Percentiles rank a stretch among this genome's conserved stretches.
These are phyloP conservation scores for Termitomyces sp. DNA, from an alignment of 768 basidiomycete species.

Conservation along the genomic window DNA sequence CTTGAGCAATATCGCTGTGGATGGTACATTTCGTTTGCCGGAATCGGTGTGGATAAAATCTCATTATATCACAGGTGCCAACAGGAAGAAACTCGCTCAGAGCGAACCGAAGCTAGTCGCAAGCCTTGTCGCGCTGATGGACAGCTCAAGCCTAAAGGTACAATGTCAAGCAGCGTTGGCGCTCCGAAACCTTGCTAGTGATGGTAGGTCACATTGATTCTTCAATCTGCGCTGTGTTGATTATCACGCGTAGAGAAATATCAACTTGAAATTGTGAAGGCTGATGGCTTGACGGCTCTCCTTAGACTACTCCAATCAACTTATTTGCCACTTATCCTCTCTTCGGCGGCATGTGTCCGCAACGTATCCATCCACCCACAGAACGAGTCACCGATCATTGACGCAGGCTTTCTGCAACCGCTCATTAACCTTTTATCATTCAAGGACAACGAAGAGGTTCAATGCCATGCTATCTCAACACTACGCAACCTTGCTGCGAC, in stretches of 20 bases:
- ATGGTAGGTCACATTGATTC: constrained; percentile 55
- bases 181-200: constrained; percentile 93
- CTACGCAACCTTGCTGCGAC: constrained; percentile 95
- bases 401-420: constrained; percentile 94
- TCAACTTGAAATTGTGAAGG: constrained; percentile 96
- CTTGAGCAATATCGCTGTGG: constrained; percentile 96
- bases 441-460: constrained; percentile 99
- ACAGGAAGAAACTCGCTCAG: constrained; percentile 92
- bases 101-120: constrained; percentile 93
- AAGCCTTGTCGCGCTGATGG: constrained; percentile 94
- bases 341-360: constrained; percentile 96
- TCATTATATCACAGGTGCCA: constrained; percentile 51
- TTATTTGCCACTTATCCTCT: constrained; percentile 96
- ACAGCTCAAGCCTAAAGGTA: constrained; percentile 94
- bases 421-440: constrained; percentile 95
- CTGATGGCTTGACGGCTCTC: constrained; percentile 88
- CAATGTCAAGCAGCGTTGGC: constrained; percentile 98
- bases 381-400: constrained; percentile 99
- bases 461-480: constrained; percentile 98
- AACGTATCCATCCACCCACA: constrained; percentile 98
- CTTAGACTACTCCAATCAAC: constrained; percentile 94
- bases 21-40: constrained; percentile 49
- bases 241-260: constrained; percentile 76
- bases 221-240: neutral
- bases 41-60: neutral